A percentile compares a stretch with the other conserved stretches of the same genome.
Conservation (phyloP, 352 stramenopile species). For the Thalassiosira pacifica region DNA sequence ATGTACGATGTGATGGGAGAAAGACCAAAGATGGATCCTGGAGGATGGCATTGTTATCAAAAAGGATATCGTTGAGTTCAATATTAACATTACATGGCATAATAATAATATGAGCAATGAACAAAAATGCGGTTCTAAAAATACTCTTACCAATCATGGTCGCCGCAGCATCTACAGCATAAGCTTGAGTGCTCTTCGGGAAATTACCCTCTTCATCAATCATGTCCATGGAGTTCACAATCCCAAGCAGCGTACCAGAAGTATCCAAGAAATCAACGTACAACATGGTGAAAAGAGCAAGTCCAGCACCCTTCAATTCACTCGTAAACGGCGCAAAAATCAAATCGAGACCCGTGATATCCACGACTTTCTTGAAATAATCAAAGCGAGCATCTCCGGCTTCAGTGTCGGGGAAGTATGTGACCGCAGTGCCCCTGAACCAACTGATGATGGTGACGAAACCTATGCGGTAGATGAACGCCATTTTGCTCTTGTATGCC, state of each 20-base stretch:
- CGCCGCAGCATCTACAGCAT: conserved; percentile 73
- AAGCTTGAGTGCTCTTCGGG: conserved; percentile 65
- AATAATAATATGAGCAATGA: background rate
- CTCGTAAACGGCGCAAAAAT: conserved; percentile 60
- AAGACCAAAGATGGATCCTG: conserved; percentile 74
- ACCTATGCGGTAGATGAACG: conserved; percentile 77
- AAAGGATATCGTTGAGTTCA: background rate
- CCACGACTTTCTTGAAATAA: conserved; percentile 78
- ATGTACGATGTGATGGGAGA: conserved; percentile 84
- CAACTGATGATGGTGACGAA: conserved; percentile 81
- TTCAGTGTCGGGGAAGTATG: conserved; percentile 70
- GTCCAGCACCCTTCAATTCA: conserved; percentile 47
- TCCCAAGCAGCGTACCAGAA: conserved; percentile 60
- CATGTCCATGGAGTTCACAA: conserved; percentile 60
- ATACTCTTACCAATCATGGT: conserved; percentile 73
- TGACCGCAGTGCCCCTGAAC: conserved; percentile 73
- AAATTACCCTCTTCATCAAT: conserved; percentile 76
- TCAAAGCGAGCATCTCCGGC: conserved; percentile 68
- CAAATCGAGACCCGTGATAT: conserved; percentile 65
- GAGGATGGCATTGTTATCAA: background rate
- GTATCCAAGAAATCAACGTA: conserved; percentile 85
- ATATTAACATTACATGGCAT: too few species aligned
- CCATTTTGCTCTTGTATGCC: conserved; percentile 68
- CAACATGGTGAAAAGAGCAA: conserved; percentile 81
- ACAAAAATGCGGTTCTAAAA: background rate